These are phyloP conservation scores for Microthlaspi erraticum DNA, from an alignment of 345 rosid species.

Conservation along the genomic window DNA sequence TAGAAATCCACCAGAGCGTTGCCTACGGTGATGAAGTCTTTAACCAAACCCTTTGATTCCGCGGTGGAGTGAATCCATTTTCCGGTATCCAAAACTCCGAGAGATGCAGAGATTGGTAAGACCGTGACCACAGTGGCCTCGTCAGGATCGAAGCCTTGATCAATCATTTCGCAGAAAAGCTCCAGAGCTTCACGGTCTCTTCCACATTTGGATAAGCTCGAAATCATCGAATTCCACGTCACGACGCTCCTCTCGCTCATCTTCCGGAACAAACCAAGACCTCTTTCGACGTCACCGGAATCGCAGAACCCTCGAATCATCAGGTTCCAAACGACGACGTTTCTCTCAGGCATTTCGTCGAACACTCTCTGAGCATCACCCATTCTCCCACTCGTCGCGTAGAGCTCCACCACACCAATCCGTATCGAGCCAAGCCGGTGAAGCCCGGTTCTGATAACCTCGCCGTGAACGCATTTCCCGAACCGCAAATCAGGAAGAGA, in stretches of 20 bases:
- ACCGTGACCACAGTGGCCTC: slow-evolving; percentile 67
- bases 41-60: slow-evolving; percentile 52
- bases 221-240: slow-evolving; percentile 74
- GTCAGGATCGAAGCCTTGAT: slow-evolving; percentile 59
- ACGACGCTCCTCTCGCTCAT: slow-evolving; percentile 63
- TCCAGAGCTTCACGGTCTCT: slow-evolving; percentile 63
- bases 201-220: slow-evolving; percentile 60
- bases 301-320: slow-evolving; percentile 70
- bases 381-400: slow-evolving; percentile 51
- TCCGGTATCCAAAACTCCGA: slow-evolving; percentile 59
- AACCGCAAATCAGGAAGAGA: slow-evolving; percentile 42
- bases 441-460: slow-evolving; percentile 54
- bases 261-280: slow-evolving; percentile 54
- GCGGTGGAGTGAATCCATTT: slow-evolving; percentile 59
- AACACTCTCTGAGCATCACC: slow-evolving; percentile 63
- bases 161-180: slow-evolving; percentile 66
- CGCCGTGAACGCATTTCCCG: slow-evolving; percentile 62
- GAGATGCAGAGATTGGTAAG: slow-evolving; percentile 68
- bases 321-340: slow-evolving; percentile 68
- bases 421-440: slow-evolving; percentile 55
- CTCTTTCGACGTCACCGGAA: slow-evolving; percentile 57
- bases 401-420: slow-evolving; percentile 68
- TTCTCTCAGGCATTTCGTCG: slow-evolving; percentile 58
- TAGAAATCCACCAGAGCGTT: slow-evolving; percentile 71
- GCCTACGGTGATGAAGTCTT: slow-evolving; percentile 52